phyloP scores from a whole-genome alignment of 2,329 filamentous ascomycete species.

The Sclerotinia nivalis region DNA sequence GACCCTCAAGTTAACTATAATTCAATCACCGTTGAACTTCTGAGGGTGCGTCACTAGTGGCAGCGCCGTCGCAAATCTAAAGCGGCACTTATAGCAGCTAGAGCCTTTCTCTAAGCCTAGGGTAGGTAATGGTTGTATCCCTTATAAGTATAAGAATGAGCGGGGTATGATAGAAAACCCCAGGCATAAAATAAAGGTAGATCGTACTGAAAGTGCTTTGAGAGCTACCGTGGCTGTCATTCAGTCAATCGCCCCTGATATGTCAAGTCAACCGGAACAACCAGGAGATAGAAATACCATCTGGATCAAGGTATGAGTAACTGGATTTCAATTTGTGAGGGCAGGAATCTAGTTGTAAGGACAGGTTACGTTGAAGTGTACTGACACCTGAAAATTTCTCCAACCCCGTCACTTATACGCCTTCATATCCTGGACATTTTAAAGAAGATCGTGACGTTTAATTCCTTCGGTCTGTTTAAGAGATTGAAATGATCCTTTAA shows the following conservation, averaged over 20 bases:
- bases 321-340: background rate
- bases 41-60: background rate
- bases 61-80: background rate
- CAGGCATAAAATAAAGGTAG: background rate
- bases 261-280: background rate
- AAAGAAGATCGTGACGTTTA: background rate
- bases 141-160: background rate
- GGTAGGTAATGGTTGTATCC: too few relatives aligned
- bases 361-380: background rate
- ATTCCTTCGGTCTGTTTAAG: slow-evolving; percentile 24
- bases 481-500: slow-evolving; percentile 37
- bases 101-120: background rate
- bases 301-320: background rate
- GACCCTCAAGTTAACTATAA: background rate
- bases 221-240: too few relatives aligned
- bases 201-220: background rate
- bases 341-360: background rate
- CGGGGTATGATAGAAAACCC: background rate
- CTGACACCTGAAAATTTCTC: background rate
- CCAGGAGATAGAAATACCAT: background rate
- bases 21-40: background rate
- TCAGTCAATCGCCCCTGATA: background rate
- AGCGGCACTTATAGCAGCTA: background rate
- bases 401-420: background rate
- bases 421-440: background rate